A percentile compares a stretch with the other conserved stretches of the same genome.
Conservation (phyloP, 495 filamentous ascomycete genomes). For the Aspergillus wentii region DNA sequence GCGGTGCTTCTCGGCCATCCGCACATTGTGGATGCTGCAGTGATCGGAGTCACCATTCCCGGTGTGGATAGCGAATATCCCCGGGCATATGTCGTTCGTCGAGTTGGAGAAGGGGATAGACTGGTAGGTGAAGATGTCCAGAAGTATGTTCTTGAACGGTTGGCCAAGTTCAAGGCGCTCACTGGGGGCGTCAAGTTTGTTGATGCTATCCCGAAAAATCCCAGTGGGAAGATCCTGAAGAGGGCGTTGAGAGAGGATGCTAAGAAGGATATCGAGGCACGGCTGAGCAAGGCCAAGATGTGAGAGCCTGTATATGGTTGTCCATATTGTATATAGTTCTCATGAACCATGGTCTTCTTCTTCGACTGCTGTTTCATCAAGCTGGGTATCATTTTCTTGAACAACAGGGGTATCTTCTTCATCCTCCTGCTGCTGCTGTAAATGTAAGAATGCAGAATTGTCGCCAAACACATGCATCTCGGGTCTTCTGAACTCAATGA, state of each 20-base stretch:
- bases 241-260: conserved; percentile 51
- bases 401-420: no score
- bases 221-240: conserved; percentile 80
- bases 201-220: conserved; percentile 70
- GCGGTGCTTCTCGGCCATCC: conserved; percentile 63
- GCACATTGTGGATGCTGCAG: conserved; percentile 69
- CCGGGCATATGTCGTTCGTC: conserved; percentile 67
- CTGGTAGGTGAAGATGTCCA: conserved; percentile 53
- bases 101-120: conserved; percentile 29
- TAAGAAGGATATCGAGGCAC: conserved; percentile 27
- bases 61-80: conserved; percentile 67
- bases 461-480: no score
- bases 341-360: no score
- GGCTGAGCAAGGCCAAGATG: conserved; percentile 17
- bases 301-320: no score
- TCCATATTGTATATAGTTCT: no score
- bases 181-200: conserved; percentile 77
- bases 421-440: no score
- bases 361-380: no score
- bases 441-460: no score
- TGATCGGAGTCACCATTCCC: conserved; percentile 65
- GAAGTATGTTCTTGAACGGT: conserved; percentile 46
- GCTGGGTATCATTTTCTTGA: no score
- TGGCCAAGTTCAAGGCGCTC: conserved; percentile 66
- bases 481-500: no score